Evolutionary conservation across 2,329 filamentous ascomycete genomes (phyloP), one percentile per base, ranked within the genome.

Genomic region (Camptophora hylomeconis): DNA sequence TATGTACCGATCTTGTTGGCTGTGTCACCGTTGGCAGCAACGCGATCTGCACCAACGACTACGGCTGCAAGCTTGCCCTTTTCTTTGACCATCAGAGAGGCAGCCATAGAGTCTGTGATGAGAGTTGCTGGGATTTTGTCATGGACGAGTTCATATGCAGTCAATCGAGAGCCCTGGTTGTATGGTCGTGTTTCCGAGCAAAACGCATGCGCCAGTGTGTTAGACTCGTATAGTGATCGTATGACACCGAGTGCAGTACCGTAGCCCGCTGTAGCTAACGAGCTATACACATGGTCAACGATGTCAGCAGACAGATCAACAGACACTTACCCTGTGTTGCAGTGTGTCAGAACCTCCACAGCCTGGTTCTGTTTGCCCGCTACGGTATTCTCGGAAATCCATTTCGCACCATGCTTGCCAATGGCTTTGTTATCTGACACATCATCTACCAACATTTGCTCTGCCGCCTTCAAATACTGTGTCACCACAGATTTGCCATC

Each of bases 1-100:
- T 98, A 95, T 1, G 89, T 98, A 28, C 89, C 89, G 37, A 98
- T 92, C 63, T 98, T 98, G 62, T 98, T 98, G 32, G 89, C 89
- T 1, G 89, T 95, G 57, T 98, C 89, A 17, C 89, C 89, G 47
- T 98, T 98, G 28, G 84, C 80, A 17, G 87, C 89, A 9, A 98
- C 89, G 32, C 89, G 74, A 53, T 98, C 89, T 3, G 89, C 89
- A 16, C 89, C 89, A 0, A 98, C 89, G 17, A 98, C 77, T 28
- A 98, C 81, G 5, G 84, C 87, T 5, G 73, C 69, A 35, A 98
- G 80, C 46, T 76, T 74, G 48, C 74, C 67, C 20, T 65, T 57
- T 13, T 64, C 31, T 47, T 34, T 54, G 35, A 41, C 65, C 49
- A 98, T 79, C 6, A 98, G 67, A 0, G 87, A 78, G 8, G 77